Base-by-base conservation (phyloP, 75 land plant genomes). In the Chamaecyparis obtusa region DNA sequence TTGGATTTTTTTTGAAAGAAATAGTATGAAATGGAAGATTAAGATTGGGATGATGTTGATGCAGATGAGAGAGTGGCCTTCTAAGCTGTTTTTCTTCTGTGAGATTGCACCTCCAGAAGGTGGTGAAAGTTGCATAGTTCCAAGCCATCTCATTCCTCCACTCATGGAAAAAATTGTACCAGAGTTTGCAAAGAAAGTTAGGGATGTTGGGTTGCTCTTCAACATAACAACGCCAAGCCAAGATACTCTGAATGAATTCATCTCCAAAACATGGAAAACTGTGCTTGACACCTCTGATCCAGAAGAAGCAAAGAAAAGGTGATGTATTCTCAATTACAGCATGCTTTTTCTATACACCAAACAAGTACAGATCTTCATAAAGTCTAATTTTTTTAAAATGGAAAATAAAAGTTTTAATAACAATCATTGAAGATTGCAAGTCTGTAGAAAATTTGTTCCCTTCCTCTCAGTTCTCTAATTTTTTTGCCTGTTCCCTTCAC, bases 11-110 rank as follows among this genome's bases (percentile, higher is more conserved):
- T 67, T 44, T 1, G 2, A 64, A 6, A 27, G 0, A 21, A 27
- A 67, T 7, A 67, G 1, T 51, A 51, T 51, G 16, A 51, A 14
- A 51, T 13, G 13, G 71, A 64, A 21, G 7, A 64, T 27, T 64
- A 7, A 11, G n/a, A 24, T 24, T 27, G 9, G 24, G n/a, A 27
- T 67, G 5, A 51, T 67, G 71, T 67, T 39, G 1, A 78, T 78
- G 43, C 36, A 78, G 81, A 78, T 78, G 81, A 78, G 39, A 67
- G 84, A 81, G 33, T 88, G 32, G 33, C 93, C 91, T 27, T 84
- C 87, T 30, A 92, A 88, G 80, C 35, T 88, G 13, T 46, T 90
- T n/a, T 86, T 92, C n/a, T 90, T 88, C 85, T 92, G 91, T 56
- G 86, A 86, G 67, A 83, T n/a, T n/a, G 89, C 89, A 51, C 87